Percentiles rank a stretch among this genome's conserved stretches.
phyloP scores from a whole-genome alignment of 1,284 basidiomycete species.

The Malassezia furfur region DNA sequence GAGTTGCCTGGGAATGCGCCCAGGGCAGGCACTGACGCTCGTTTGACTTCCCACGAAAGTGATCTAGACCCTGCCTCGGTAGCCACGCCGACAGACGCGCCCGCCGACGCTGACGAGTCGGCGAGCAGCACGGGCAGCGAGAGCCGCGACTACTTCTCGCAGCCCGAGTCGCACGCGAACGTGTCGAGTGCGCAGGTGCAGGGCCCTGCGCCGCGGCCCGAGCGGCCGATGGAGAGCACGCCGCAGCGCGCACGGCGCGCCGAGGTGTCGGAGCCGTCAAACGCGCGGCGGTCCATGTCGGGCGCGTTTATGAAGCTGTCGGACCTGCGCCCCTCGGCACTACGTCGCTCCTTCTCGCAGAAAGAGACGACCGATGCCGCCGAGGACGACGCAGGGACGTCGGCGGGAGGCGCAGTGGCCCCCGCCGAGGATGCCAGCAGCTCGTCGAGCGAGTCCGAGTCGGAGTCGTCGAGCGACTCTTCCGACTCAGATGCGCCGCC shows the following conservation, averaged over 20 bases:
- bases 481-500: constrained; percentile 2
- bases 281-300: constrained; percentile 9
- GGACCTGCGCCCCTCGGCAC: constrained; percentile 25
- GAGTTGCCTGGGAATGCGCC: not conserved
- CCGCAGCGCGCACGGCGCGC: constrained; percentile 7
- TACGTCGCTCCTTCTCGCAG: constrained; percentile 30
- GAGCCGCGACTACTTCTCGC: constrained; percentile 12
- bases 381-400: not conserved
- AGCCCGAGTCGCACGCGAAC: constrained; percentile 15
- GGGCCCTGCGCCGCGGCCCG: constrained; percentile 8
- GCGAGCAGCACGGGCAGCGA: not conserved
- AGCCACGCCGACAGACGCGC: not conserved
- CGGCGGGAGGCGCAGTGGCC: not conserved
- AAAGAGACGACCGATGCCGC: constrained; percentile 14
- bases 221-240: constrained; percentile 8
- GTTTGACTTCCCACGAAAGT: not conserved
- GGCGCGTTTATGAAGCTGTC: constrained; percentile 27
- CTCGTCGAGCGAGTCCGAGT: not conserved
- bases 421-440: not conserved
- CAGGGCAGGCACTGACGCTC: not conserved
- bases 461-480: constrained; percentile 1
- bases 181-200: constrained; percentile 1
- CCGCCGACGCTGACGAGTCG: not conserved
- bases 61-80: not conserved
- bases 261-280: not conserved